Conservation (phyloP, 2,329 filamentous ascomycete species). For the Neofusicoccum laricinum region DNA sequence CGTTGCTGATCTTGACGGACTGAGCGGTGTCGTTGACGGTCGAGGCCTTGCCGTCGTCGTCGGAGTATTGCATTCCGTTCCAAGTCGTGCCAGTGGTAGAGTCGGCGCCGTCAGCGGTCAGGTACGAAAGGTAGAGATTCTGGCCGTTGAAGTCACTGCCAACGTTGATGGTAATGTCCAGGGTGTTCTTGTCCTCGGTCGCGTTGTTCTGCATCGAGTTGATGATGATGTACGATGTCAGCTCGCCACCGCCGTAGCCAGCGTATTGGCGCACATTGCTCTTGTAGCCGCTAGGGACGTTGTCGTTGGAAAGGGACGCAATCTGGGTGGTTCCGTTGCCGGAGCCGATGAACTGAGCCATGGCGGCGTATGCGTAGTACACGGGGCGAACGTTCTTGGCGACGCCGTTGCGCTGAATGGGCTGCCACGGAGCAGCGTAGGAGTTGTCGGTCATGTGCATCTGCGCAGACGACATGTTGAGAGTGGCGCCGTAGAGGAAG, state of each 20-base stretch:
- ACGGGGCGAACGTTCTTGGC: constrained; percentile 41
- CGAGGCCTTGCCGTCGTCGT: constrained; percentile 40
- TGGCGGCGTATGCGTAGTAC: constrained; percentile 53
- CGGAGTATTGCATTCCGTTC: constrained; percentile 47
- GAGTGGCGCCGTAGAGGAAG: constrained; percentile 48
- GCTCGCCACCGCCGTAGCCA: constrained; percentile 42
- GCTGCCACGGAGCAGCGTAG: constrained; percentile 51
- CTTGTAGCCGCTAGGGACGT: constrained; percentile 35
- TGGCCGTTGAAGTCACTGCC: constrained; percentile 40
- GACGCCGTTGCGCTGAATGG: constrained; percentile 37
- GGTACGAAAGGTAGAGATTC: constrained; percentile 46
- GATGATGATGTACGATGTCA: constrained; percentile 46
- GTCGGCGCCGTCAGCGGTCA: constrained; percentile 48
- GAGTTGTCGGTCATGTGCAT: constrained; percentile 57
- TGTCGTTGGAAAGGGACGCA: constrained; percentile 30
- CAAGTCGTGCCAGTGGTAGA: constrained; percentile 42
- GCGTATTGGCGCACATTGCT: constrained; percentile 45
- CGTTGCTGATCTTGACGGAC: constrained; percentile 32
- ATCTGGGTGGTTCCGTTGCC: constrained; percentile 47
- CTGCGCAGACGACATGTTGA: constrained; percentile 48
- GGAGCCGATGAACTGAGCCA: constrained; percentile 49
- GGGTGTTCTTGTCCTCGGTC: constrained; percentile 37
- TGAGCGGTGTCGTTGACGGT: constrained; percentile 32
- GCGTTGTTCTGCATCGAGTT: constrained; percentile 45
- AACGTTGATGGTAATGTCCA: constrained; percentile 38